phyloP scores from a whole-genome alignment of 352 stramenopile genomes.

The Globisporangium sylvaticum region DNA sequence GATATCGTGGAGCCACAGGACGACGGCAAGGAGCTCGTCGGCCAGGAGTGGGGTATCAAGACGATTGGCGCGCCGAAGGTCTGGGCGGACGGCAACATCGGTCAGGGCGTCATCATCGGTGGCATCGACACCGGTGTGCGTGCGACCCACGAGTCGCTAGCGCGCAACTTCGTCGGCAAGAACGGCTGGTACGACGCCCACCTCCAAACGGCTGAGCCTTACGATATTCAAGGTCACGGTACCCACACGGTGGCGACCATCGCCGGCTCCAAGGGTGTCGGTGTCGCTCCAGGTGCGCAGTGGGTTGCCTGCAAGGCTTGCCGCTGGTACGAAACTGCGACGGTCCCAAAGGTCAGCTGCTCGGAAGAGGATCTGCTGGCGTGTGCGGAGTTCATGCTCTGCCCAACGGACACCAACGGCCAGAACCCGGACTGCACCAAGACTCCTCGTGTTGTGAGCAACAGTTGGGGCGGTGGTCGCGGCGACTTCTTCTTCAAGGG shows the following conservation, averaged over 20 bases:
- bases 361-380: too few species aligned
- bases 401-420: slow-evolving; percentile 20
- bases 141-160: background rate
- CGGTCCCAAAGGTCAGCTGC: too few species aligned
- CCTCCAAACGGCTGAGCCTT: too few species aligned
- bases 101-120: background rate
- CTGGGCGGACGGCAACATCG: background rate
- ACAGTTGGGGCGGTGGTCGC: slow-evolving; percentile 14
- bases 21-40: background rate
- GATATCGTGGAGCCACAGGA: too few species aligned
- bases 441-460: too few species aligned
- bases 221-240: background rate
- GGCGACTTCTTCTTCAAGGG: slow-evolving; percentile 13
- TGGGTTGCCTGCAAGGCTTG: slow-evolving; percentile 20
- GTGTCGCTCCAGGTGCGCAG: slow-evolving; percentile 2
- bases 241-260: slow-evolving; percentile 16
- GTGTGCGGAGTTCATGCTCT: slow-evolving; percentile 1
- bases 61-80: background rate
- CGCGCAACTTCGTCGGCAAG: too few species aligned
- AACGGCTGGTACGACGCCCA: too few species aligned
- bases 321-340: too few species aligned
- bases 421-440: slow-evolving; percentile 18
- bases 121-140: background rate
- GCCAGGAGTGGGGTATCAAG: background rate
- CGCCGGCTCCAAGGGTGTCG: slow-evolving; percentile 8